Evolutionary conservation across 768 basidiomycete species (phyloP).

Genomic region (Solioccasus polychromus): DNA sequence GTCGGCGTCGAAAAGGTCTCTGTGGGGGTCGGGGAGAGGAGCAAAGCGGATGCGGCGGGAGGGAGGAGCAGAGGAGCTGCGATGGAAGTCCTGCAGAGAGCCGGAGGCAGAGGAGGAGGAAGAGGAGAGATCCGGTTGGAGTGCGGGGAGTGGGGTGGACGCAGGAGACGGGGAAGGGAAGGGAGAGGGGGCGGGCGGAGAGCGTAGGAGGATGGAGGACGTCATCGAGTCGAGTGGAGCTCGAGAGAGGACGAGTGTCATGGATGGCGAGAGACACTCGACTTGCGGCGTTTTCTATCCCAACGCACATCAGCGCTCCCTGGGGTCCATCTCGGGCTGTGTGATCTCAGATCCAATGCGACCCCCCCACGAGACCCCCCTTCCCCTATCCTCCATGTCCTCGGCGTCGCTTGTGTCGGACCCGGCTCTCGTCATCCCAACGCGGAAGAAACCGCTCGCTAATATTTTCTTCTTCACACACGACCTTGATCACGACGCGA

Average conservation of each 20-base stretch:
- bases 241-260: conserved; percentile 8
- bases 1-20: conserved; percentile 31
- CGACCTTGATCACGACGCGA: conserved; percentile 11
- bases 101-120: conserved; percentile 19
- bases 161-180: conserved; percentile 12
- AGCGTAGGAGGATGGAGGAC: conserved; percentile 21
- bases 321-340: conserved; percentile 23
- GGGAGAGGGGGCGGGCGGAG: background rate
- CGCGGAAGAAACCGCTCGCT: conserved; percentile 18
- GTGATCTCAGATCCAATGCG: conserved; percentile 19
- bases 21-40: conserved; percentile 75
- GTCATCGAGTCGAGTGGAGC: conserved; percentile 11
- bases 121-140: conserved; percentile 14
- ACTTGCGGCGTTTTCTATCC: conserved; percentile 19
- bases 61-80: conserved; percentile 5
- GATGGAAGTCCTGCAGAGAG: conserved; percentile 18
- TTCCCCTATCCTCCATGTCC: too few relatives aligned
- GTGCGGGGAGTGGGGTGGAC: conserved; percentile 10
- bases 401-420: too few relatives aligned
- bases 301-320: conserved; percentile 4
- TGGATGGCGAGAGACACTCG: too few relatives aligned
- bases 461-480: conserved; percentile 6
- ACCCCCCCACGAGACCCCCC: conserved; percentile 3
- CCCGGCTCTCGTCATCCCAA: too few relatives aligned
- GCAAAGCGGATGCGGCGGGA: conserved; percentile 68